phyloP scores from a whole-genome alignment of 306 rosid species.

The Delonix regia region DNA sequence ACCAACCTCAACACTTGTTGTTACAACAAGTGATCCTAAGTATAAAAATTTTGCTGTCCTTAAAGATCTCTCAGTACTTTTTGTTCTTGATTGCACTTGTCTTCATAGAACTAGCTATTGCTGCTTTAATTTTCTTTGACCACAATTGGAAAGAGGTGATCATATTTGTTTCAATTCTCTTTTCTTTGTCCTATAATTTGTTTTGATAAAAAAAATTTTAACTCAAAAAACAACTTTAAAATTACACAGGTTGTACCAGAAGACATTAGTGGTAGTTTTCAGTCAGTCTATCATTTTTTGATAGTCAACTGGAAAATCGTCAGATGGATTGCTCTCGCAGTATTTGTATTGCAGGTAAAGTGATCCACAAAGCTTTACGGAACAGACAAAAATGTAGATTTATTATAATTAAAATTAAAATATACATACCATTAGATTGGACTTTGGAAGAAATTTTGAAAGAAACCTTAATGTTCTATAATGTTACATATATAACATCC shows the following conservation, averaged over 20 bases:
- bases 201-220: too few relatives aligned
- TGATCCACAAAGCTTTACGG: too few relatives aligned
- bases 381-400: too few relatives aligned
- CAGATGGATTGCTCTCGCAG: background rate
- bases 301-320: background rate
- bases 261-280: background rate
- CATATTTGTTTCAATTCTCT: too few relatives aligned
- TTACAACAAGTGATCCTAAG: background rate
- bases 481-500: too few relatives aligned
- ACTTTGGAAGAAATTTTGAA: too few relatives aligned
- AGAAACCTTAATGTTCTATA: too few relatives aligned
- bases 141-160: slow-evolving; percentile 10
- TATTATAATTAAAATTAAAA: too few relatives aligned
- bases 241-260: background rate
- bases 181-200: too few relatives aligned
- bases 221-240: background rate
- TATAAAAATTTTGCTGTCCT: background rate
- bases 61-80: background rate
- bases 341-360: background rate
- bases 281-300: background rate
- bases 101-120: background rate
- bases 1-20: too few relatives aligned
- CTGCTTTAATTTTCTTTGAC: slow-evolving; percentile 3
- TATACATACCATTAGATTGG: too few relatives aligned
- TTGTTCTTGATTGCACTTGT: background rate